A percentile compares a stretch with the other conserved stretches of the same genome.
Evolutionary conservation across 2,329 filamentous ascomycete genomes (phyloP).

Genomic region (Fusarium sp.): DNA sequence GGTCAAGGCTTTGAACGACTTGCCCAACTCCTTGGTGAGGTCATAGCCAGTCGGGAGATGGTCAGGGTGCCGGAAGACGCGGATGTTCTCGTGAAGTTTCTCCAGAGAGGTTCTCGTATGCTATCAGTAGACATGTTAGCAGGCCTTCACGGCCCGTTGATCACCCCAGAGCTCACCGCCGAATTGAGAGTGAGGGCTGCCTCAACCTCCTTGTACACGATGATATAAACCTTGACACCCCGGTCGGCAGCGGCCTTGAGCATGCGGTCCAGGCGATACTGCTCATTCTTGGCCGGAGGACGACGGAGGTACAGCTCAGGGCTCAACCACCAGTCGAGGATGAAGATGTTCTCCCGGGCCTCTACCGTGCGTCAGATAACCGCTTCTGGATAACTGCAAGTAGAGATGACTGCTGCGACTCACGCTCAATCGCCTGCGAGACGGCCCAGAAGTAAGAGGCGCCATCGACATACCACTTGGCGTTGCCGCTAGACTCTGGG

Average conservation of each 20-base stretch:
- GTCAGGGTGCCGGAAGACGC: constrained; percentile 90
- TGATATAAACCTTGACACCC: constrained; percentile 84
- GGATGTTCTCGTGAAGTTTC: constrained; percentile 82
- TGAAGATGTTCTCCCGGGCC: constrained; percentile 82
- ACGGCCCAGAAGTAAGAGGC: constrained; percentile 89
- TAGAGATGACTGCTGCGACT: constrained; percentile 15
- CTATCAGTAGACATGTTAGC: constrained; percentile 48
- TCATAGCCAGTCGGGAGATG: constrained; percentile 81
- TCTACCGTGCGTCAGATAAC: constrained; percentile 52
- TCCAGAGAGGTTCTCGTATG: constrained; percentile 87
- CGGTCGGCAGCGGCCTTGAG: constrained; percentile 83
- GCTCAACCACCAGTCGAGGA: constrained; percentile 90
- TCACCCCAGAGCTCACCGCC: constrained; percentile 48
- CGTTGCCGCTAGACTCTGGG: constrained; percentile 75
- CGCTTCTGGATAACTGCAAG: not conserved
- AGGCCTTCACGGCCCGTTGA: not conserved
- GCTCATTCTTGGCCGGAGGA: constrained; percentile 82
- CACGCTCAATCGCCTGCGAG: constrained; percentile 77
- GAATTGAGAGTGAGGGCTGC: constrained; percentile 75
- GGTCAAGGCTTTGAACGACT: constrained; percentile 62
- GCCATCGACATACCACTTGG: constrained; percentile 90
- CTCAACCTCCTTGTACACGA: constrained; percentile 92
- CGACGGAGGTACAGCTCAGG: constrained; percentile 89
- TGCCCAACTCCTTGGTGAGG: constrained; percentile 74
- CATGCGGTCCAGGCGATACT: constrained; percentile 86